A percentile compares a stretch with the other conserved stretches of the same genome.
Conservation (phyloP, 352 stramenopile genomes). For the Globisporangium megalacanthum region DNA sequence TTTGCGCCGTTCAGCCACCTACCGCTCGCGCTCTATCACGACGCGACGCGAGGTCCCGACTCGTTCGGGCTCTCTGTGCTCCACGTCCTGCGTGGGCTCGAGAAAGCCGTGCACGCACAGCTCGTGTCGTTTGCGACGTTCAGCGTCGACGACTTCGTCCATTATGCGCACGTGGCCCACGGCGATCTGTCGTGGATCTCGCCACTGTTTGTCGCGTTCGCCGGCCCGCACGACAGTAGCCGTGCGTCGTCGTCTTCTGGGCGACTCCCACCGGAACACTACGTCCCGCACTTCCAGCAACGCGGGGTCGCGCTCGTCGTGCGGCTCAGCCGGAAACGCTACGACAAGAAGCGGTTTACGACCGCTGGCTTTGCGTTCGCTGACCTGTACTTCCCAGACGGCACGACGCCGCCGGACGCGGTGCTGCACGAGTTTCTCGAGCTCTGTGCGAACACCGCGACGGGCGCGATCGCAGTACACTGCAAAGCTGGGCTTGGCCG, state of each 20-base stretch:
- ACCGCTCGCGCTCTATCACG: slow-evolving; percentile 25
- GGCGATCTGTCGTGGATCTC: slow-evolving; percentile 30
- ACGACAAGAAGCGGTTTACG: slow-evolving; percentile 84
- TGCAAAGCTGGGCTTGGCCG: slow-evolving; percentile 95
- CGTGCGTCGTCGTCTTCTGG: slow-evolving; percentile 28
- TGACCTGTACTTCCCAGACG: slow-evolving; percentile 93
- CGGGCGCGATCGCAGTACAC: slow-evolving; percentile 90
- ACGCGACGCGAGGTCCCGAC: slow-evolving; percentile 18
- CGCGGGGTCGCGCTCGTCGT: slow-evolving; percentile 49
- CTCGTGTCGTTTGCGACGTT: slow-evolving; percentile 66
- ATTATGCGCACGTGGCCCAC: slow-evolving; percentile 16
- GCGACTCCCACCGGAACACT: slow-evolving; percentile 26
- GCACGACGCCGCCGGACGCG: slow-evolving; percentile 67
- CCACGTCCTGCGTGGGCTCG: slow-evolving; percentile 22
- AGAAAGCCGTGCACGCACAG: slow-evolving; percentile 65
- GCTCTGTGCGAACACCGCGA: slow-evolving; percentile 37
- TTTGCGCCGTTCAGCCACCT: slow-evolving; percentile 41
- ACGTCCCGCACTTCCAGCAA: slow-evolving; percentile 17
- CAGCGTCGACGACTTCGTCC: slow-evolving; percentile 15
- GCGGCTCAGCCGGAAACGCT: slow-evolving; percentile 92
- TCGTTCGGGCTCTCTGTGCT: slow-evolving; percentile 23
- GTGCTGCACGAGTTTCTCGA: slow-evolving; percentile 74
- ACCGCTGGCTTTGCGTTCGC: slow-evolving; percentile 79
- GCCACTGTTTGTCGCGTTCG: slow-evolving; percentile 23
- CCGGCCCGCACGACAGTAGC: slow-evolving; percentile 19